Evolutionary conservation across 176 grass and related monocot genomes (phyloP), one percentile per base, ranked within the genome.

Genomic region (Phoenix roebelenii): DNA sequence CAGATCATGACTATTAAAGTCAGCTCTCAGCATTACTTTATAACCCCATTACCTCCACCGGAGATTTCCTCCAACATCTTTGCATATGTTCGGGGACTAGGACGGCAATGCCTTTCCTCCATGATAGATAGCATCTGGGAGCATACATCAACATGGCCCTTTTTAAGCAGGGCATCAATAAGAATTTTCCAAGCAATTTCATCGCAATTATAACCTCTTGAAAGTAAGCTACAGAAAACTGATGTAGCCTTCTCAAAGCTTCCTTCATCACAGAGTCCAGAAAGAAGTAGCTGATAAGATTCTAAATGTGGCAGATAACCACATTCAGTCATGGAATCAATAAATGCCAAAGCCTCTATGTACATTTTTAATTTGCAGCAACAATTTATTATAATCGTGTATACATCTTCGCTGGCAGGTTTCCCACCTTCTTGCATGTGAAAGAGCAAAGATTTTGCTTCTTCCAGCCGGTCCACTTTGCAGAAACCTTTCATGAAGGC

Each of bases 171-270:
- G 35, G 71, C 76, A 82, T 85, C 79, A 77, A 89, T 69, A 60
- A 95, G 77, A 77, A 95, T 95, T 64, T 83, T 95, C 82, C 85
- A 83, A 55, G 63, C 85, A 73, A 95, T 75, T 76, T 95, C 89
- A 89, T 95, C 76, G 15, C 67, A 66, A 71, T 83, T 89, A 78
- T 89, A 95, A 44, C 75, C 82, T 68, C 74, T 85, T 7, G 44
- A 67, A 49, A 89, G 61, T 54, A 89, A 74, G 57, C 72, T 76
- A 80, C 64, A 61, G 67, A 95, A 95, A 65, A 89, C 56, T 54
- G 50, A 60, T 63, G 79, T 89, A 74, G 71, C 82, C 22, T 75
- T 66, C 54, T 83, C 23, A 77, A 85, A 77, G 52, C 58, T 85
- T 58, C 82, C 89, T 60, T 85, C 74, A 65, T 80, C 82, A 80